These are phyloP conservation scores for Yarrowia osloensis DNA, from an alignment of 805 yeast species.

Conservation along the genomic window DNA sequence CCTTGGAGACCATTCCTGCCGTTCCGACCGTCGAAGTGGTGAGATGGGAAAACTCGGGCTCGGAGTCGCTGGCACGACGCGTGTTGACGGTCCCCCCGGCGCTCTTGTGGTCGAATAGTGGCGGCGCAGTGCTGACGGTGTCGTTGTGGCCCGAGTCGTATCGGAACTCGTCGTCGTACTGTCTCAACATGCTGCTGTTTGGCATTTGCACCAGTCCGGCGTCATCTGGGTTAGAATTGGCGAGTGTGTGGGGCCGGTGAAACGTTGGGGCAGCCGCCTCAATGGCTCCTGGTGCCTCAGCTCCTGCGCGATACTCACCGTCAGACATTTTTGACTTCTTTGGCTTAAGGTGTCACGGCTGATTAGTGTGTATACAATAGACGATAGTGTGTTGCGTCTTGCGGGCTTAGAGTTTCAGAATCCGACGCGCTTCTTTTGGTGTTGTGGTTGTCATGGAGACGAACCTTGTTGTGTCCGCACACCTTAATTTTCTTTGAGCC, in stretches of 20 bases:
- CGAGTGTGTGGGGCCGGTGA: too few species aligned
- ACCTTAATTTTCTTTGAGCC: too few species aligned
- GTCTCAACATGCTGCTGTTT: conserved; percentile 14
- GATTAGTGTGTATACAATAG: background rate
- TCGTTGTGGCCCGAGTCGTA: conserved; percentile 8
- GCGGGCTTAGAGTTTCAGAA: background rate
- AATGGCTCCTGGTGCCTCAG: too few species aligned
- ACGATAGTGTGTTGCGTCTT: conserved; percentile 27
- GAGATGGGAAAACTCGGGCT: conserved; percentile 2
- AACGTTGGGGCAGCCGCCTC: too few species aligned
- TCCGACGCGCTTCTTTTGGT: conserved; percentile 13
- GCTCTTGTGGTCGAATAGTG: conserved; percentile 18
- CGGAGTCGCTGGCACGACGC: conserved; percentile 11
- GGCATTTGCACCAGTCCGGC: conserved; percentile 26
- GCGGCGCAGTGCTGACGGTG: conserved; percentile 22
- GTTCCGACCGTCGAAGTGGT: background rate
- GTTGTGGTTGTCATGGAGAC: conserved; percentile 18
- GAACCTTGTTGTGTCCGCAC: too few species aligned
- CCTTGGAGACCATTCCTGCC: background rate
- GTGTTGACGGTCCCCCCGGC: background rate
- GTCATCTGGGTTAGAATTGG: background rate
- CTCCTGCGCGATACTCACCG: background rate
- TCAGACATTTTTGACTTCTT: conserved; percentile 1
- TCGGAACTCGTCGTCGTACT: conserved; percentile 13
- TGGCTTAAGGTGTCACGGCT: conserved; percentile 4